Evolutionary conservation across 2,329 filamentous ascomycete species (phyloP), one percentile per base, ranked within the genome.

Genomic region (Aspergillus melleus): DNA sequence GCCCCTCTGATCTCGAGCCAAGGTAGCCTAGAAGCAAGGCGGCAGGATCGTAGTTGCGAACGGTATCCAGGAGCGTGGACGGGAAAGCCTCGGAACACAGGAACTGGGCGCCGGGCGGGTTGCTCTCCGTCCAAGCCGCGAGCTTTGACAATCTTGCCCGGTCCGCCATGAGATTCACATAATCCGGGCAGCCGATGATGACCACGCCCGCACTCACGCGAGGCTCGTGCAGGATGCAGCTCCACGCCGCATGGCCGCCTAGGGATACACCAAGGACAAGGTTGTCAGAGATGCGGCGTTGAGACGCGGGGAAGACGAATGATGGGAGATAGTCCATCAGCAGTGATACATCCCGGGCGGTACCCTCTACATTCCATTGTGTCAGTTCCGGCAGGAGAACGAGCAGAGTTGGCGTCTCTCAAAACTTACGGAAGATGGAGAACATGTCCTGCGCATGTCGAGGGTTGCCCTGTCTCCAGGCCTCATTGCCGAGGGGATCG

Each of bases 381-480:
- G 44, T 24, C 10, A 10, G 32, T 32, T 52, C 20, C 30, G 55
- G 49, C 49, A 52, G 36, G 26, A n/a, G 52, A 30, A 2, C 2
- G 3, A 22, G 32, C 19, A n/a, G 24, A 26, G 47, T n/a, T 19
- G 49, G 47, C 3, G 1, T 16, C 22, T 22, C 22, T 22, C 22
- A 22, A 22, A 22, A 73, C 79, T 85, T 83, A 76, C 86, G 85
- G 61, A 93, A 89, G 62, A 87, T 86, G 30, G 86, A 87, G 72
- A 95, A 92, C 92, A 99, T 96, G 75, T 99, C 95, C 72, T 91
- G 87, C 0, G 92, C 94, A 78, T 98, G 95, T 6, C 82, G 85
- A 8, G 83, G 80, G 72, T 97, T 96, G 30, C 92, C 92, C 42
- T 85, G 77, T 49, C 85, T 84, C 94, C 93, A 98, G 4, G 89